Base-by-base conservation (phyloP, 1,284 basidiomycete genomes). In the Anthracocystis setariae region DNA sequence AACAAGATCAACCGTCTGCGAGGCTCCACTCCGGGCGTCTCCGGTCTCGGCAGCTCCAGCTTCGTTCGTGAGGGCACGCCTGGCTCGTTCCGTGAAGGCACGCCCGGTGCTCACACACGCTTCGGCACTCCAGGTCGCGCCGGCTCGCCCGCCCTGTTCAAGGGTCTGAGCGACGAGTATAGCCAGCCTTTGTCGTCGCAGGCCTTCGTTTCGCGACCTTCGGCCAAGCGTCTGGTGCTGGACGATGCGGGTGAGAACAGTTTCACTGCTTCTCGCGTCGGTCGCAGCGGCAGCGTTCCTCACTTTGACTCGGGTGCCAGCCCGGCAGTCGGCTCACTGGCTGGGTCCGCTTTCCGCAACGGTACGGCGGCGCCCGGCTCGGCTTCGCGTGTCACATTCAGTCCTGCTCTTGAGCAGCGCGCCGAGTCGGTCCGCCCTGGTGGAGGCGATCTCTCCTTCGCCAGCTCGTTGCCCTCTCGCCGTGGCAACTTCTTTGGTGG, bases 181-280 rank as follows among this genome's bases (percentile, higher is more conserved):
- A 74, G 62, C 44, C 73, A 59, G 59, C 54, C 69, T 29, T 60
- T 78, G 29, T 70, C 74, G 47, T 74, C 86, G 18, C 85, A 87
- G 69, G 91, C 85, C 84, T 93, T 80, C 85, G 89, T 77, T 86
- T 90, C 74, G 21, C 87, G 91, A 38, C 89, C 90, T 58, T 96
- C 92, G 81, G 92, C 97, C 66, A 98, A 98, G 87, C 95, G 96
- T 83, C 88, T 98, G 53, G 90, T 94, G 38, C 84, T 98, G 57
- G 91, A 94, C 79, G 76, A 79, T 33, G 53, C 60, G 0, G 61
- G 56, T 27, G 60, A 73, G 37, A 64, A 61, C 48, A 68, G 68
- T 45, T 70, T 67, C 52, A 59, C 64, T 18, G 52, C 60, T 10
- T 62, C 60, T 29, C 62, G 74, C 23, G 51, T 65, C 48, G 60